A percentile compares a stretch with the other conserved stretches of the same genome.
Evolutionary conservation across 768 basidiomycete genomes (phyloP).

Genomic region (Termitomyces sp.): DNA sequence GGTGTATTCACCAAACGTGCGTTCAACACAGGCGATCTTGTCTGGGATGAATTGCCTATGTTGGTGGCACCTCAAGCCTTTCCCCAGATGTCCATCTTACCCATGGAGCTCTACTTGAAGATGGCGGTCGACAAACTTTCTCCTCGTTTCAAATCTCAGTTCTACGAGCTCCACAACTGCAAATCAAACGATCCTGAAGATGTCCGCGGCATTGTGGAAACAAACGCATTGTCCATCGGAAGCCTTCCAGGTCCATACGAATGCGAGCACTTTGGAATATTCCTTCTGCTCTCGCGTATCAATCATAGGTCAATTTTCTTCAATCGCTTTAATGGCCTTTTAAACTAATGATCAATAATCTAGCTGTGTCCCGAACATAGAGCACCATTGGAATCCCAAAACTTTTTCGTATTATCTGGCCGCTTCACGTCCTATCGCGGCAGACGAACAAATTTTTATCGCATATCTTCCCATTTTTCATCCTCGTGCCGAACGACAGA

Average conservation of each 20-base stretch:
- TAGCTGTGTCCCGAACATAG: conserved; percentile 14
- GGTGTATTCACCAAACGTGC: conserved; percentile 4
- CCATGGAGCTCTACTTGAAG: not conserved
- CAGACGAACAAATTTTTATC: conserved; percentile 14
- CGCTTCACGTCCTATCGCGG: conserved; percentile 13
- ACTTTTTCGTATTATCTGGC: conserved; percentile 2
- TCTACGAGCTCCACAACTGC: conserved; percentile 11
- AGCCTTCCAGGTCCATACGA: conserved; percentile 10
- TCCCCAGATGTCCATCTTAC: not conserved
- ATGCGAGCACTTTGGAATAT: conserved; percentile 2
- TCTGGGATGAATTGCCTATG: conserved; percentile 7
- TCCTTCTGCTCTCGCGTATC: conserved; percentile 1
- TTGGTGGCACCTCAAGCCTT: conserved; percentile 1
- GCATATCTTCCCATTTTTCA: conserved; percentile 1
- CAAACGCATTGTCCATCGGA: conserved; percentile 10
- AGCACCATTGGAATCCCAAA: conserved; percentile 7
- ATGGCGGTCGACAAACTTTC: not conserved
- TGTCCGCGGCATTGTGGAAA: conserved; percentile 6
- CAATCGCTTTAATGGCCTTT: not conserved
- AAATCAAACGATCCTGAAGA: conserved; percentile 2
- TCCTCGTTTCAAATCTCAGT: not conserved
- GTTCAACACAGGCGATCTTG: conserved; percentile 6
- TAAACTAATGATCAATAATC: not conserved
- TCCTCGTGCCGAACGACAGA: conserved; percentile 8
- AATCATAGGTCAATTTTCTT: conserved; percentile 14